These are phyloP conservation scores for Amanita pallidorosea DNA, from an alignment of 768 basidiomycete genomes.

Conservation along the genomic window DNA sequence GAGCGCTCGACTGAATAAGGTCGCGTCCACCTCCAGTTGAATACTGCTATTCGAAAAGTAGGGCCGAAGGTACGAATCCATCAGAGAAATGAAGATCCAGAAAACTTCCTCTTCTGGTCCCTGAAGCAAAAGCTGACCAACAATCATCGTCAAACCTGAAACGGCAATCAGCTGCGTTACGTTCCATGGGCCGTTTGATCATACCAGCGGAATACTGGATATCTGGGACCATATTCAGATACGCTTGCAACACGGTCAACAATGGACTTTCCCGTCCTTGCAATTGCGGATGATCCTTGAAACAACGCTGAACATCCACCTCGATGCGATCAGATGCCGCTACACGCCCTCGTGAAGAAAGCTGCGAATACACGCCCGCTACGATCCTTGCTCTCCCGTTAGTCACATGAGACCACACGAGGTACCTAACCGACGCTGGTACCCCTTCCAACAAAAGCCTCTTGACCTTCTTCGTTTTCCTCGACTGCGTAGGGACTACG, in stretches of 20 bases:
- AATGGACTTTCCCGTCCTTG: conserved; percentile 47
- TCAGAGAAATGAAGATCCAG: conserved; percentile 82
- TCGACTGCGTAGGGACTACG: conserved; percentile 47
- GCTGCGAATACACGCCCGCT: conserved; percentile 55
- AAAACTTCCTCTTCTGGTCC: conserved; percentile 85
- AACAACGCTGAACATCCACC: conserved; percentile 42
- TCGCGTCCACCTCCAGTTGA: conserved; percentile 70
- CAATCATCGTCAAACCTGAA: conserved; percentile 57
- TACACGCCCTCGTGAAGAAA: conserved; percentile 46
- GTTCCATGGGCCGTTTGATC: conserved; percentile 6
- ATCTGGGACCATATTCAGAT: conserved; percentile 80
- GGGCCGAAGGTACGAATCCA: conserved; percentile 74
- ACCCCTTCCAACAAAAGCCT: conserved; percentile 70
- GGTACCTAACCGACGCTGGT: conserved; percentile 73
- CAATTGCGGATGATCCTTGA: conserved; percentile 48
- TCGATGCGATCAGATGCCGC: conserved; percentile 43
- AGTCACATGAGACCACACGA: conserved; percentile 74
- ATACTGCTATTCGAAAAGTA: conserved; percentile 54
- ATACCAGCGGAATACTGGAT: conserved; percentile 56
- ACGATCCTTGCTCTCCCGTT: conserved; percentile 66
- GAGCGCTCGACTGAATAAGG: conserved; percentile 59
- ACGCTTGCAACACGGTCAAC: conserved; percentile 54
- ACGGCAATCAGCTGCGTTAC: neutral
- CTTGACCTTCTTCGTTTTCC: conserved; percentile 72
- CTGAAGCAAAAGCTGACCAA: conserved; percentile 61